These are phyloP conservation scores for Cryphonectria naterciae DNA, from an alignment of 2,329 filamentous ascomycete species.

Conservation along the genomic window DNA sequence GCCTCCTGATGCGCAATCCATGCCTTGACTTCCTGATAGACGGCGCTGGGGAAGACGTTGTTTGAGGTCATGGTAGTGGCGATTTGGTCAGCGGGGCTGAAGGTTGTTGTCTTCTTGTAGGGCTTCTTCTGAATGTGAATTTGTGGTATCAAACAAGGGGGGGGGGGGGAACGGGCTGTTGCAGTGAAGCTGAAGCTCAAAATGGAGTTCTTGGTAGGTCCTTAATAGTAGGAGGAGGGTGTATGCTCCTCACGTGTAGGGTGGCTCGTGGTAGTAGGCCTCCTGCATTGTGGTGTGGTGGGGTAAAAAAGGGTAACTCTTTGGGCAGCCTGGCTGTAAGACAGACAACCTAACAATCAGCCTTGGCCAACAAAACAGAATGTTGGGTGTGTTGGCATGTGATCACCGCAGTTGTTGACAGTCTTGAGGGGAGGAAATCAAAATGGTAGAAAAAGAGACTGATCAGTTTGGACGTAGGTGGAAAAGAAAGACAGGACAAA, in stretches of 20 bases:
- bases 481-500: background rate
- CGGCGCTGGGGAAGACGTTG: background rate
- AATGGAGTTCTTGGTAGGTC: background rate
- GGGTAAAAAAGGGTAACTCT: background rate
- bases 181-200: background rate
- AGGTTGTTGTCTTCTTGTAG: constrained; percentile 7
- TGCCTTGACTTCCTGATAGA: constrained; percentile 42
- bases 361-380: background rate
- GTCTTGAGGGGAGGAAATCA: background rate
- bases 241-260: background rate
- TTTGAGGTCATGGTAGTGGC: constrained; percentile 27
- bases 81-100: background rate
- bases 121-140: background rate
- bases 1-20: constrained; percentile 48
- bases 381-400: background rate
- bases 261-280: constrained; percentile 5
- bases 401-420: background rate
- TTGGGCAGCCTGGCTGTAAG: constrained; percentile 2
- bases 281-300: background rate
- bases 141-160: background rate
- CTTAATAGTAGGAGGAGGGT: too few relatives aligned
- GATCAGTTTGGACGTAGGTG: background rate
- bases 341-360: background rate
- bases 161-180: background rate
- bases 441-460: background rate